phyloP scores from a whole-genome alignment of 2,329 filamentous ascomycete species.

The Epichloe sp. region DNA sequence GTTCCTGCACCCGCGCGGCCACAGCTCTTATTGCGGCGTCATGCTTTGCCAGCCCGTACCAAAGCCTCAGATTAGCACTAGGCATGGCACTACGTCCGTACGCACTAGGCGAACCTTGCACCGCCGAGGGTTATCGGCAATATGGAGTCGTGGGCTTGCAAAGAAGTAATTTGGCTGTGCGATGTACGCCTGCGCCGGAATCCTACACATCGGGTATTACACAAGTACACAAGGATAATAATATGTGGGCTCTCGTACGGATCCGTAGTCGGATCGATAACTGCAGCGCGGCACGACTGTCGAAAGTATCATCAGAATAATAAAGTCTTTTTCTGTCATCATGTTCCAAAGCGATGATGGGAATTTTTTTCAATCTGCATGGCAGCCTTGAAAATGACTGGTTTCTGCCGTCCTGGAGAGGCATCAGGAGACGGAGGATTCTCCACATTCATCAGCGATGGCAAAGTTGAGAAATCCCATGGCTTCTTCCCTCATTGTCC shows the following conservation, averaged over 20 bases:
- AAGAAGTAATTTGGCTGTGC: neutral
- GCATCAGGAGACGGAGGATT: neutral
- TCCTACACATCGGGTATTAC: neutral
- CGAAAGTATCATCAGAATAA: no score
- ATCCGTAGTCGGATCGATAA: neutral
- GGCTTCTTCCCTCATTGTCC: no score
- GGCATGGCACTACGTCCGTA: no score
- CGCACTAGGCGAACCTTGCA: neutral
- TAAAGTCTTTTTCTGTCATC: no score
- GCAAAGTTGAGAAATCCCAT: conserved; percentile 5
- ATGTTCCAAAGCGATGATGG: no score
- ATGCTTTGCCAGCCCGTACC: neutral
- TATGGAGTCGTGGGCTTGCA: neutral
- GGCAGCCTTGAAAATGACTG: no score
- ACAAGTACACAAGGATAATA: neutral
- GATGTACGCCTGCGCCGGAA: neutral
- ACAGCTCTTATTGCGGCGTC: neutral
- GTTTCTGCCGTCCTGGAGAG: no score
- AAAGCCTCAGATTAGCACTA: neutral
- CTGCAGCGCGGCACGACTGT: no score
- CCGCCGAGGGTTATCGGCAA: neutral
- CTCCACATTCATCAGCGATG: neutral
- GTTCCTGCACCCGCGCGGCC: no score
- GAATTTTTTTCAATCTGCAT: no score
- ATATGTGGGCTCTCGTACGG: neutral